These are phyloP conservation scores for Berkeleyomyces rouxiae DNA, from an alignment of 2,329 filamentous ascomycete species.

Conservation along the genomic window DNA sequence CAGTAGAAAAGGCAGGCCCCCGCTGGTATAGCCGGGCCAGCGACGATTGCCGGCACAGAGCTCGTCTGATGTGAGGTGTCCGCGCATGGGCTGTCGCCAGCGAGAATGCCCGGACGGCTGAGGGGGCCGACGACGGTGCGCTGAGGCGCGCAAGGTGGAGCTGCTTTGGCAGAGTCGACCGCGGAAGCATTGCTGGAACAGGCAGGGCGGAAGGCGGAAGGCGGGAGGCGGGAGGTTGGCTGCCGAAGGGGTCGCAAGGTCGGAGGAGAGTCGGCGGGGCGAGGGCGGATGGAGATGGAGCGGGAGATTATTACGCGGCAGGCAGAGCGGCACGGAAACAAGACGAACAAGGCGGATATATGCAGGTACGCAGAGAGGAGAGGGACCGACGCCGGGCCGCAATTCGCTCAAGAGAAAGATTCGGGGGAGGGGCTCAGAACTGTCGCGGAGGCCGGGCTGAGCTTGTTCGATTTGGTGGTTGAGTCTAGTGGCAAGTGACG, in stretches of 20 bases:
- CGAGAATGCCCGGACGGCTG: slow-evolving; percentile 5
- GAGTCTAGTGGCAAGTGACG: not conserved
- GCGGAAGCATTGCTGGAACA: slow-evolving; percentile 10
- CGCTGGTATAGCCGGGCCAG: slow-evolving; percentile 10
- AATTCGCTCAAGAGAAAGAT: not conserved
- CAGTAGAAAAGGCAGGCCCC: slow-evolving; percentile 9
- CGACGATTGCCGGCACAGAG: slow-evolving; percentile 2
- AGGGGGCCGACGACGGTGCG: not conserved
- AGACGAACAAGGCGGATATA: not conserved
- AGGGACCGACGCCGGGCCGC: not conserved
- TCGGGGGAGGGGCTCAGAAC: too few relatives aligned
- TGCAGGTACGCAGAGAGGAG: not conserved
- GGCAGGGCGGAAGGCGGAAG: not conserved
- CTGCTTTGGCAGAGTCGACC: slow-evolving; percentile 9
- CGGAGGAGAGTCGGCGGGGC: not conserved
- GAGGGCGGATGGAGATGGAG: not conserved
- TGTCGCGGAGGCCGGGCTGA: not conserved
- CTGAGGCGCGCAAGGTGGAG: slow-evolving; percentile 7
- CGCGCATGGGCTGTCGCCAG: slow-evolving; percentile 2
- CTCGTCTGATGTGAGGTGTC: slow-evolving; percentile 9
- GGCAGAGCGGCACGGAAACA: not conserved
- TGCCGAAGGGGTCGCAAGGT: not conserved
- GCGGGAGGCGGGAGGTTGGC: not conserved
- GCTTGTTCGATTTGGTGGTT: not conserved
- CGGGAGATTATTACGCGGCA: not conserved